Evolutionary conservation across 208 protist species (phyloP).

Genomic region (Trypanosoma avium): DNA sequence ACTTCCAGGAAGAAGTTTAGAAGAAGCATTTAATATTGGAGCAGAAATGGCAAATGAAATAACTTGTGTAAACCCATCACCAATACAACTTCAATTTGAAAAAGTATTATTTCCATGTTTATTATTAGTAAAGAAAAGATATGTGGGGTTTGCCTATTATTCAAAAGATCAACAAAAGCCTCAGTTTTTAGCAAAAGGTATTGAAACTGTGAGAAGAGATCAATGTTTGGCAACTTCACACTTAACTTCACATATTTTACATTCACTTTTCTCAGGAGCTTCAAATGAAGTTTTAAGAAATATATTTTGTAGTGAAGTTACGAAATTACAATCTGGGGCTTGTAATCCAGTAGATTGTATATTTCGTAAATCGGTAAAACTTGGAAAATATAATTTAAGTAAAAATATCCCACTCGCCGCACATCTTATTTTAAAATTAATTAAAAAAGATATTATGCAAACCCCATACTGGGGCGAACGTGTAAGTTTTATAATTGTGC

Average conservation of each 20-base stretch:
- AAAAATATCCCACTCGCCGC: slow-evolving; percentile 52
- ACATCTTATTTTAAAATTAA: slow-evolving; percentile 55
- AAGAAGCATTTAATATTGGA: slow-evolving; percentile 69
- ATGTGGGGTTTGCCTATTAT: slow-evolving; percentile 98
- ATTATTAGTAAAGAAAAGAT: slow-evolving; percentile 99
- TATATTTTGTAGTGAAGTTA: slow-evolving; percentile 39
- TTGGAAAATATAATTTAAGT: slow-evolving; percentile 57
- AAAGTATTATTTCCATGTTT: slow-evolving; percentile 99
- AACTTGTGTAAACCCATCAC: slow-evolving; percentile 93
- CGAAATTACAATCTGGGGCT: slow-evolving; percentile 46
- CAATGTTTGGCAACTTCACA: slow-evolving; percentile 93
- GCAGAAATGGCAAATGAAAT: slow-evolving; percentile 81
- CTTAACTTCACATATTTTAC: slow-evolving; percentile 43
- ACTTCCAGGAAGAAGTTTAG: slow-evolving; percentile 46
- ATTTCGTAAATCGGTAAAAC: slow-evolving; percentile 77
- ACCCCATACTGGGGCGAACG: slow-evolving; percentile 82
- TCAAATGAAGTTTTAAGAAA: slow-evolving; percentile 23
- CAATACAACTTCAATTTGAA: slow-evolving; percentile 99
- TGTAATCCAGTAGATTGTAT: slow-evolving; percentile 63
- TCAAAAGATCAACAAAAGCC: slow-evolving; percentile 89
- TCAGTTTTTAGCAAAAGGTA: slow-evolving; percentile 99
- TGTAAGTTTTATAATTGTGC: slow-evolving; percentile 71
- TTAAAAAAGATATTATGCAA: slow-evolving; percentile 52
- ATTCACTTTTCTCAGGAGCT: slow-evolving; percentile 52
- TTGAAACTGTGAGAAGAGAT: slow-evolving; percentile 98